Percentiles rank a stretch among this genome's conserved stretches.
phyloP scores from a whole-genome alignment of 331 rosid genomes.

The Pyrus hybrid region DNA sequence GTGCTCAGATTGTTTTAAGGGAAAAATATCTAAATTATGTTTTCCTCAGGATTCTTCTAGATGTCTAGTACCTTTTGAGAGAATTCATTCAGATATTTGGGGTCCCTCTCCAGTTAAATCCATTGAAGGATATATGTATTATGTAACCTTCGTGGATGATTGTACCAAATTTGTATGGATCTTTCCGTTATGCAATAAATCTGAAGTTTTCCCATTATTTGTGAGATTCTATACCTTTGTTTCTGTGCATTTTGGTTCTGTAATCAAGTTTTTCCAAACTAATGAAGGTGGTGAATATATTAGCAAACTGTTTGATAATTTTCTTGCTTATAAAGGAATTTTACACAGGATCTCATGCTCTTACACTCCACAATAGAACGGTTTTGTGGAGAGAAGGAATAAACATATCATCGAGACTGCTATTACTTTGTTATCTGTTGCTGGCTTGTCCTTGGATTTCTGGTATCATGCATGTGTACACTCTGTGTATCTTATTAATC shows the following conservation, averaged over 20 bases:
- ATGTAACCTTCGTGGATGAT: not conserved
- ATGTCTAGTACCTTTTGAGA: not conserved
- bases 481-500: too few species aligned
- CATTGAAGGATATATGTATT: not conserved
- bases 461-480: too few species aligned
- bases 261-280: not conserved
- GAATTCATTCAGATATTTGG: not conserved
- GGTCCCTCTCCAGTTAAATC: not conserved
- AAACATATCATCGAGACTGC: too few species aligned
- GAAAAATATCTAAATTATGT: not conserved
- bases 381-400: too few species aligned
- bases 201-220: not conserved
- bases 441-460: too few species aligned
- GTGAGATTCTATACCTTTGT: not conserved
- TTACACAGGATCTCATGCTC: too few species aligned
- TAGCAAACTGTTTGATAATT: not conserved
- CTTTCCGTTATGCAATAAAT: not conserved
- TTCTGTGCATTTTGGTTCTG: not conserved
- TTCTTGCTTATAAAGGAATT: not conserved
- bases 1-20: not conserved
- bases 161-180: not conserved
- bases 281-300: not conserved
- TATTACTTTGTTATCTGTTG: too few species aligned
- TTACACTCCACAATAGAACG: too few species aligned
- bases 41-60: not conserved